Conservation (phyloP, 352 stramenopile species). For the Peronospora farinosa region DNA sequence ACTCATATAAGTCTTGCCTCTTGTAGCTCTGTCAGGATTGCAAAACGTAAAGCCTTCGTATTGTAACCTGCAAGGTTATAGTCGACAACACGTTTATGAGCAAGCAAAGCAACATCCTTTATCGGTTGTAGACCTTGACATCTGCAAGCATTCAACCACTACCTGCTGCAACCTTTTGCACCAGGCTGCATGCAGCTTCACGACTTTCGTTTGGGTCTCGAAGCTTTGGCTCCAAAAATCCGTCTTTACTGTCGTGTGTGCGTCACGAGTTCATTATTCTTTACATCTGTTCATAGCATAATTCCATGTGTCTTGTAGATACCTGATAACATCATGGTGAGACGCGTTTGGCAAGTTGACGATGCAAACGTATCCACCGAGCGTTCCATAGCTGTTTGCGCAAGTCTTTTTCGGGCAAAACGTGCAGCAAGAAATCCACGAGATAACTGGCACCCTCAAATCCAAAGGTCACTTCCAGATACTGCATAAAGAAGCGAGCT, state of each 20-base stretch:
- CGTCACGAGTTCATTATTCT: neutral
- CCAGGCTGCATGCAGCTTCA: too few relatives aligned
- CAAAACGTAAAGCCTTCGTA: too few relatives aligned
- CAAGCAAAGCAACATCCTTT: too few relatives aligned
- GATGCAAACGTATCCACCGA: conserved; percentile 62
- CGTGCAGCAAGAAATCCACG: conserved; percentile 76
- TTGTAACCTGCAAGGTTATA: too few relatives aligned
- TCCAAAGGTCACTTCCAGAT: conserved; percentile 76
- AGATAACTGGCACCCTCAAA: conserved; percentile 65
- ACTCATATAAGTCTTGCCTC: too few relatives aligned
- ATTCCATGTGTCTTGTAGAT: conserved; percentile 12
- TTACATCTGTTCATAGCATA: conserved; percentile 4
- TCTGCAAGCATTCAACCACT: too few relatives aligned
- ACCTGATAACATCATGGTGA: conserved; percentile 17
- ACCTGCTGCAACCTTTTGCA: neutral
- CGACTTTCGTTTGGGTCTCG: too few relatives aligned
- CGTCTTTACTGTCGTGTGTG: neutral
- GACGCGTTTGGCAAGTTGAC: conserved; percentile 54
- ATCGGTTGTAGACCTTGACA: too few relatives aligned
- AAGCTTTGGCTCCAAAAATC: too few relatives aligned
- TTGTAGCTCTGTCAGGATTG: too few relatives aligned
- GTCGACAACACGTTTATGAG: too few relatives aligned
- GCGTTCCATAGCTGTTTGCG: conserved; percentile 55
- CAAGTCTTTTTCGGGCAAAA: conserved; percentile 60
- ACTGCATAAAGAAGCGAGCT: conserved; percentile 63